Base-by-base conservation (phyloP, 257 asterid genomes). In the Ligustrum vulgare region DNA sequence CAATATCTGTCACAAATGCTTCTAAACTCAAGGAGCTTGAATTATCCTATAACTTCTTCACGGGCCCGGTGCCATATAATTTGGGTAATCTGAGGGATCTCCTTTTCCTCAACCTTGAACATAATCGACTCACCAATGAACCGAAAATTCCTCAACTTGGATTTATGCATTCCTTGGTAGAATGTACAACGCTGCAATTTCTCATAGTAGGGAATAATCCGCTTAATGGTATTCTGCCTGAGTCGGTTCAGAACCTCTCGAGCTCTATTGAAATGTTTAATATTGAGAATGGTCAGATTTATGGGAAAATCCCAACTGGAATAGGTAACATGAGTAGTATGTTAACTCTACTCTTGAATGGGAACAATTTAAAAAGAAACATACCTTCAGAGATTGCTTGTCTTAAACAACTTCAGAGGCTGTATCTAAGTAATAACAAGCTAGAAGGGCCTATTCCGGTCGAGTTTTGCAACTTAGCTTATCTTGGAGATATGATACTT, bases 271-370 rank as follows among this genome's bases (percentile, higher is more conserved):
- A 82, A 68, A 75, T 76, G 82, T 75, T 86, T 34, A 78, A 67
- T 66, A 51, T 81, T 22, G 80, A 75, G 74, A 67, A 70, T 32
- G 78, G 77, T 37, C 74, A 41, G 58, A 68, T 85, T 62, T 71
- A 47, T 23, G 87, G 89, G 1, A 36, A 32, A 6, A 82, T 85
- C 34, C 89, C 86, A 1, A 69, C 60, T 54, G 85, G 83, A 69
- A 35, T 82, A 8, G 86, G 86, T 33, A 85, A 85, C 77, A 71
- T 85, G 66, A 82, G 83, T 63, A 80, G 76, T 77, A 72, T 85
- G 83, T 36, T 75, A 47, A 1, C 77, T 11, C 68, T 85, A 45
- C 13, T 6, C 28, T 75, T 85, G 37, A 32, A 32, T 36, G 82
- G 74, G 15, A 82, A 85, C 82, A 75, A 72, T 9, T 77, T 85